Base-by-base conservation (phyloP, 192 early-diverging fungal genomes). In the Polychytrium aggregatum region DNA sequence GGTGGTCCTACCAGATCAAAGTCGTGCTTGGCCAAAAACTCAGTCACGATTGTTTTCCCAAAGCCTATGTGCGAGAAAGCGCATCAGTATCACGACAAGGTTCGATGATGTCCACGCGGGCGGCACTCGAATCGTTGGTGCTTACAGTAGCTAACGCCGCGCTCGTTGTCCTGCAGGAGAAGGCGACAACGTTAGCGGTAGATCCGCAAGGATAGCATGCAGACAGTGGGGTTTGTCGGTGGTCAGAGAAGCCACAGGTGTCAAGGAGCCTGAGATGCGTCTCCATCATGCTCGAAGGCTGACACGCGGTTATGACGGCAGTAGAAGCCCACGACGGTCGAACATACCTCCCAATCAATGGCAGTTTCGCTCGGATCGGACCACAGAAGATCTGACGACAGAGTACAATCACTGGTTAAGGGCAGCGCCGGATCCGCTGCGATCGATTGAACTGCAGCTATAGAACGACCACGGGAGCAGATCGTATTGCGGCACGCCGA, bases 1-100 rank as follows among this genome's bases (percentile, higher is more conserved):
- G n/a, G n/a, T n/a, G n/a, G n/a, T n/a, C n/a, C n/a, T 22, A 96
- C 84, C 37, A 97, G 68, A 53, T 97, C 92, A 55, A 97, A 79
- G 55, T 96, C 88, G 61, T 87, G 76, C 56, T 81, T 82, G 28
- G 67, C 62, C 50, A 94, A 56, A 56, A 97, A 97, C 38, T 84
- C 85, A 46, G 73, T 70, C 48, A 97, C 84, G 14, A 92, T 77
- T 42, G 70, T 65, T 56, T 81, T 81, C 11, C 90, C 88, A 64
- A 97, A 97, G 50, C 54, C 59, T 61, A 9, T 24, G 4, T 4
- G 4, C 18, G 6, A 6, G 16, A 9, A n/a, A 24, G 22, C 22
- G 8, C 17, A 24, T 28, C 34, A n/a, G n/a, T 24, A 2, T 45
- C 3, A 14, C 3, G 24, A 35, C 21, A 21, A 21, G 25, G 28